Percentiles rank a stretch among this genome's conserved stretches.
Conservation (phyloP, 768 basidiomycete species). For the Amanita polypyramis region DNA sequence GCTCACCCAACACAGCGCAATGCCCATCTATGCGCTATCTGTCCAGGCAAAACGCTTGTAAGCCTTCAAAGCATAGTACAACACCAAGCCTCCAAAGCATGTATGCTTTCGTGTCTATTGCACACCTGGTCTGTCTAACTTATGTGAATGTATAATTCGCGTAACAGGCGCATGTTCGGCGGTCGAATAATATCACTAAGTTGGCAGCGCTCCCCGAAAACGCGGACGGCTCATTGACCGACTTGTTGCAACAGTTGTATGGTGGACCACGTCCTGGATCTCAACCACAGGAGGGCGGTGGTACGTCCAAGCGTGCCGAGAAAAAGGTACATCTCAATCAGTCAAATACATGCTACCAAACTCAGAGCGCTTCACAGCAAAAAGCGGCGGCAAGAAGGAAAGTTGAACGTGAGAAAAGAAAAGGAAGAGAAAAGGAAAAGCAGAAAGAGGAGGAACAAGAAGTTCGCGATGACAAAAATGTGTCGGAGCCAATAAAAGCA, state of each 20-base stretch:
- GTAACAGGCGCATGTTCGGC: constrained; percentile 52
- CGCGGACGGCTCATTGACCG: background rate
- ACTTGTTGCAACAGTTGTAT: constrained; percentile 10
- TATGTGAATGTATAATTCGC: background rate
- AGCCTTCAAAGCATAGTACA: constrained; percentile 39
- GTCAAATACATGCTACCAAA: background rate
- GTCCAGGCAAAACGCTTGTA: constrained; percentile 68
- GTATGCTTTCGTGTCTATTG: constrained; percentile 23
- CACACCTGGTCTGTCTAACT: constrained; percentile 4
- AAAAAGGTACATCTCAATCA: constrained; percentile 38
- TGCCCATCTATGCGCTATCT: constrained; percentile 51
- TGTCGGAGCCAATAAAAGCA: constrained; percentile 7
- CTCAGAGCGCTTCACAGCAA: background rate
- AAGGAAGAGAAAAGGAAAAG: background rate
- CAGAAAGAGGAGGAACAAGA: constrained; percentile 4
- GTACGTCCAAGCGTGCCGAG: constrained; percentile 46
- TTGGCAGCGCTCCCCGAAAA: constrained; percentile 19
- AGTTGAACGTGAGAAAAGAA: constrained; percentile 5
- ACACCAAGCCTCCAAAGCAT: constrained; percentile 56
- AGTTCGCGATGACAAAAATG: background rate
- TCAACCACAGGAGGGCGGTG: constrained; percentile 13
- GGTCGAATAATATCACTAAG: constrained; percentile 38
- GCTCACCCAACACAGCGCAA: constrained; percentile 44
- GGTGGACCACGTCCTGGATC: constrained; percentile 11
- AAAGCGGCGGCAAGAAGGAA: background rate